phyloP scores from a whole-genome alignment of 1,284 basidiomycete genomes.

The Irpex sp. region DNA sequence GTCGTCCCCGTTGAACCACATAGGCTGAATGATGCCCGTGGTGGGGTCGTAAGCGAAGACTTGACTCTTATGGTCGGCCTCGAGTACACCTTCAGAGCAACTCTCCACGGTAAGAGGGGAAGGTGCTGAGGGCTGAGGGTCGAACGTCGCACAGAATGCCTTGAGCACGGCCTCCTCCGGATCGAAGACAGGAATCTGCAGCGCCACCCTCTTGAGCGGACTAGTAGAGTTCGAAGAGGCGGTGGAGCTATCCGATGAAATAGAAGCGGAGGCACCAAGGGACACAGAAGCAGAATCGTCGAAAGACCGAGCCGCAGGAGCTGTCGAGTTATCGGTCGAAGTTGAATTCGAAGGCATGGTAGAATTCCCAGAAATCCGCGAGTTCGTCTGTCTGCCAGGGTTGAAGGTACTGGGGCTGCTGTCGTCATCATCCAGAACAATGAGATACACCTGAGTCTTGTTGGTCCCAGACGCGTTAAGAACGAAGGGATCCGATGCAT shows the following conservation, averaged over 20 bases:
- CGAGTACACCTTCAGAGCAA: conserved; percentile 31
- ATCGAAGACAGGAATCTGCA: conserved; percentile 46
- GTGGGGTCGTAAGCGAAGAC: conserved; percentile 49
- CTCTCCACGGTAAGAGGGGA: conserved; percentile 45
- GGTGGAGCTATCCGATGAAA: conserved; percentile 10
- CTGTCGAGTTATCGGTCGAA: conserved; percentile 11
- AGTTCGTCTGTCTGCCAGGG: conserved; percentile 7
- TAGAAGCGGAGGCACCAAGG: conserved; percentile 2
- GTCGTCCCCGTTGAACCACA: conserved; percentile 38
- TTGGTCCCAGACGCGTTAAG: conserved; percentile 54
- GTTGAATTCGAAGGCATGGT: conserved; percentile 15
- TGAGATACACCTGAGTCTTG: conserved; percentile 48
- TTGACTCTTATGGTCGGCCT: conserved; percentile 45
- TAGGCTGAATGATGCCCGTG: conserved; percentile 49
- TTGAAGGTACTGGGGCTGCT: conserved; percentile 3
- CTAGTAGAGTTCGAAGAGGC: conserved; percentile 14
- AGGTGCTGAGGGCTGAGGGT: conserved; percentile 44
- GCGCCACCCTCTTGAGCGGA: conserved; percentile 29
- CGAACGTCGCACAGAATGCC: conserved; percentile 58
- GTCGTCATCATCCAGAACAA: conserved; percentile 23
- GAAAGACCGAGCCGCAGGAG: conserved; percentile 4
- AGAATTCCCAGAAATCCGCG: conserved; percentile 3
- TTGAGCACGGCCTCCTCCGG: conserved; percentile 31
- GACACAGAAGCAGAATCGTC: not conserved
- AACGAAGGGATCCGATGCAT: conserved; percentile 36